These are phyloP conservation scores for Hyphodiscus hymeniophilus DNA, from an alignment of 495 filamentous ascomycete species.

Conservation along the genomic window DNA sequence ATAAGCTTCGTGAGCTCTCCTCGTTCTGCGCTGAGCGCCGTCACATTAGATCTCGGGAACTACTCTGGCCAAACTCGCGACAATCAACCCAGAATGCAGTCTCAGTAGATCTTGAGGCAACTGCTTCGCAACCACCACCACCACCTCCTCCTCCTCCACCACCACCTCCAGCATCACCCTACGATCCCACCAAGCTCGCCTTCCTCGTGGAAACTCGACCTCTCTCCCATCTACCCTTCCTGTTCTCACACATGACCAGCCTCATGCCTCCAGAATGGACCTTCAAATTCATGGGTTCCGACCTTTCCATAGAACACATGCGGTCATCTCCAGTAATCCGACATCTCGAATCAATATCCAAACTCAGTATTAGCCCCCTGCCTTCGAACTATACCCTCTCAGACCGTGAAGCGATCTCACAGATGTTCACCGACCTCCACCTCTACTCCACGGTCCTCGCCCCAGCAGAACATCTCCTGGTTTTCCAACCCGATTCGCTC, in stretches of 20 bases:
- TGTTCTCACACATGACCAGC: constrained; percentile 18
- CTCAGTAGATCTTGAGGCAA: not conserved
- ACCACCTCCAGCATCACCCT: constrained; percentile 17
- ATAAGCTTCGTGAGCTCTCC: no score
- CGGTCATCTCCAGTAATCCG: constrained; percentile 4
- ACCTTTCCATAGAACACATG: constrained; percentile 4
- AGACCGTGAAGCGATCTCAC: constrained; percentile 14
- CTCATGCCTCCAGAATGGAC: constrained; percentile 21
- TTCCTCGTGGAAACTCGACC: constrained; percentile 22
- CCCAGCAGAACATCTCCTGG: constrained; percentile 20
- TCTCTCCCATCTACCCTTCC: constrained; percentile 15
- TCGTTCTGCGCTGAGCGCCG: no score
- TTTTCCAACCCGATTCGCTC: constrained; percentile 22
- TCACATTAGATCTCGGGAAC: no score
- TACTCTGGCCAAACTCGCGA: no score
- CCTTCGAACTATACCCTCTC: constrained; percentile 13
- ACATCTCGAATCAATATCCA: constrained; percentile 8
- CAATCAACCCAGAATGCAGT: no score
- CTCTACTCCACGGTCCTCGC: constrained; percentile 15
- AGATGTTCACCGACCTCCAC: constrained; percentile 17
- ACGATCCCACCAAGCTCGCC: constrained; percentile 21
- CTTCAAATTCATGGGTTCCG: constrained; percentile 19
- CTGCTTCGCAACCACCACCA: not conserved
- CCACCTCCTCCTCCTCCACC: not conserved
- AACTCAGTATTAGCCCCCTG: constrained; percentile 10